Evolutionary conservation across 169 alveolate species (phyloP).

Genomic region (Sarcocystis neurona): DNA sequence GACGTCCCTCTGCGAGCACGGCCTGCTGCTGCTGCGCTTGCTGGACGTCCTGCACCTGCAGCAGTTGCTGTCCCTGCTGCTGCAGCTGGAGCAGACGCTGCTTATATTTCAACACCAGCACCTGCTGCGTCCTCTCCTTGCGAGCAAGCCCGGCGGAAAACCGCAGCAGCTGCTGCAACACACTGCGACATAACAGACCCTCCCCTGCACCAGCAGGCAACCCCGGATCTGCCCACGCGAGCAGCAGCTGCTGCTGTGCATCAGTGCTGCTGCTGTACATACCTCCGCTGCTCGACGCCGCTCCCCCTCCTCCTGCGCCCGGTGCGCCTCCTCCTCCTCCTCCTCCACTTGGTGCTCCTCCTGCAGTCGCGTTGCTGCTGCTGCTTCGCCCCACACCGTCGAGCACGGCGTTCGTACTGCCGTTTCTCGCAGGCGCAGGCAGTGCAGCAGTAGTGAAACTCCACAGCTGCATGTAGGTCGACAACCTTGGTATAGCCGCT

Average conservation of each 20-base stretch:
- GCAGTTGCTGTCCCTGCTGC: not conserved
- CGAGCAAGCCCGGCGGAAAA: not conserved
- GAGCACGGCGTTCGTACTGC: constrained; percentile 5
- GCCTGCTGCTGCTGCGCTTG: not conserved
- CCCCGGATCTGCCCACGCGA: constrained; percentile 18
- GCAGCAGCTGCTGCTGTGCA: constrained; percentile 31
- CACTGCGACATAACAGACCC: constrained; percentile 1
- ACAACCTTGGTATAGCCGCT: constrained; percentile 39
- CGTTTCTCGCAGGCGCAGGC: constrained; percentile 10
- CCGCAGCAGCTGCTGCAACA: constrained; percentile 1
- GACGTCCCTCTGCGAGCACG: too few species aligned
- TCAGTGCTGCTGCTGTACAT: too few species aligned
- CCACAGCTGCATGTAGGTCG: constrained; percentile 51
- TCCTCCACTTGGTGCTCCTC: not conserved
- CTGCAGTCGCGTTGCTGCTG: constrained; percentile 23
- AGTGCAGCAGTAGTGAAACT: constrained; percentile 21
- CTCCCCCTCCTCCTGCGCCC: not conserved
- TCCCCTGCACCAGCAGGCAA: constrained; percentile 4
- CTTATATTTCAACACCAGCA: not conserved
- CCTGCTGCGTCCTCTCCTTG: not conserved
- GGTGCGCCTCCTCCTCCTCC: not conserved
- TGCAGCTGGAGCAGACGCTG: constrained; percentile 28
- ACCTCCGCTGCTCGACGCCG: not conserved
- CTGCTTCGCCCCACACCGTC: constrained; percentile 24
- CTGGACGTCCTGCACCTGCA: constrained; percentile 7